A percentile compares a stretch with the other conserved stretches of the same genome.
Conservation (phyloP, 345 rosid species). For the Citrus australasica region DNA sequence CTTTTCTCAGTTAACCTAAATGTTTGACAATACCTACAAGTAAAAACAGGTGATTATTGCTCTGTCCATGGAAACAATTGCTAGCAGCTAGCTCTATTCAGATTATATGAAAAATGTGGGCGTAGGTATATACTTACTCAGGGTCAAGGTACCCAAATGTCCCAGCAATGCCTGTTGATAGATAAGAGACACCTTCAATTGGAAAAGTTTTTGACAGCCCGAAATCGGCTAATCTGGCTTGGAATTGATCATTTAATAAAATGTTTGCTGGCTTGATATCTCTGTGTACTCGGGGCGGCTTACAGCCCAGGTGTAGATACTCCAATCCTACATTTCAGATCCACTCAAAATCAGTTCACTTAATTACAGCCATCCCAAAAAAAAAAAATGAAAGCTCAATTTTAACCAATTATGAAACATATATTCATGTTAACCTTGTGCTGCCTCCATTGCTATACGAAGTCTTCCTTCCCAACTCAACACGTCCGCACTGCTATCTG, state of each 20-base stretch:
- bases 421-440: conserved; percentile 36
- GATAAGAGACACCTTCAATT: conserved; percentile 28
- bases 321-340: conserved; percentile 40
- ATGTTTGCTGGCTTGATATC: conserved; percentile 57
- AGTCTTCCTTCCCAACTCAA: conserved; percentile 47
- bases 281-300: conserved; percentile 55
- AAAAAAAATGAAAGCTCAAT: background rate
- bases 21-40: conserved; percentile 29
- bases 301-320: conserved; percentile 61
- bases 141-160: conserved; percentile 53
- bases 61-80: background rate
- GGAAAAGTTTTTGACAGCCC: conserved; percentile 44
- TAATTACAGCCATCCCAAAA: background rate
- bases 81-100: no score
- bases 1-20: conserved; percentile 35
- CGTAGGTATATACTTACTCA: conserved; percentile 30
- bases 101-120: no score
- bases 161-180: conserved; percentile 46
- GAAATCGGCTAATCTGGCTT: conserved; percentile 61
- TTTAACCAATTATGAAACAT: background rate
- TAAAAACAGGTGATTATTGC: background rate
- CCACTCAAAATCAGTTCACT: background rate
- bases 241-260: conserved; percentile 35
- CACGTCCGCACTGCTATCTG: conserved; percentile 20
- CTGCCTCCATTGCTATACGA: conserved; percentile 45